Conservation (phyloP, 2,329 filamentous ascomycete genomes). For the Onygenales sp. region DNA sequence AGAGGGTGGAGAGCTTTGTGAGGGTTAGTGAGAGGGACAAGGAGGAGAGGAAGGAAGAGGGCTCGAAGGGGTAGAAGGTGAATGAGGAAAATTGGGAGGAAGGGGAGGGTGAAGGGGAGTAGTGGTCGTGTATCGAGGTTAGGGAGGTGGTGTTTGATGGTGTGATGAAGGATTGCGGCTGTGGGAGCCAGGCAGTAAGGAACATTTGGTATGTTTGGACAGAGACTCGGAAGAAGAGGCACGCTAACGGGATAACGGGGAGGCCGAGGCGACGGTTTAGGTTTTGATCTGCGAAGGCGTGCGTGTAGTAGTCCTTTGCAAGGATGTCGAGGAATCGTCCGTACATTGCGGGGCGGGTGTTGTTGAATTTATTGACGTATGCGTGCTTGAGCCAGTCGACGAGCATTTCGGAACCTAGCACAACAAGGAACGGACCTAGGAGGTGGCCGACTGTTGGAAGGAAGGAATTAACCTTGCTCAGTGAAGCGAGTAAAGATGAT, state of each 20-base stretch:
- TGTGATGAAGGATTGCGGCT: slow-evolving; percentile 37
- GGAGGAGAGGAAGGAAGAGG: slow-evolving; percentile 34
- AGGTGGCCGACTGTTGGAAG: slow-evolving; percentile 58
- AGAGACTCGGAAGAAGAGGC: slow-evolving; percentile 85
- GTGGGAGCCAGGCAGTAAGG: slow-evolving; percentile 72
- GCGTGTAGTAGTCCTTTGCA: slow-evolving; percentile 96
- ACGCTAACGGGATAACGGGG: slow-evolving; percentile 84
- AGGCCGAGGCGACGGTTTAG: slow-evolving; percentile 82
- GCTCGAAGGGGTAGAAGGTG: slow-evolving; percentile 39
- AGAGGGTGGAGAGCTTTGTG: slow-evolving; percentile 20
- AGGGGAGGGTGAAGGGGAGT: slow-evolving; percentile 48
- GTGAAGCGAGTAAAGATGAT: slow-evolving; percentile 46
- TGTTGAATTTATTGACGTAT: slow-evolving; percentile 98
- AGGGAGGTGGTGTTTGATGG: slow-evolving; percentile 27
- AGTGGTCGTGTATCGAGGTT: slow-evolving; percentile 35
- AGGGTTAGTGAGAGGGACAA: slow-evolving; percentile 40
- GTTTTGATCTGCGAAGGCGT: slow-evolving; percentile 85
- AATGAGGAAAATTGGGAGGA: slow-evolving; percentile 39
- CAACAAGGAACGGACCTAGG: slow-evolving; percentile 83
- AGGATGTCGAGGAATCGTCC: slow-evolving; percentile 83
- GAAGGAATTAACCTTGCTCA: slow-evolving; percentile 34
- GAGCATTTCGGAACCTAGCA: slow-evolving; percentile 90
- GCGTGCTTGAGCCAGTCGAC: slow-evolving; percentile 97
- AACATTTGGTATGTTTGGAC: slow-evolving; percentile 99
- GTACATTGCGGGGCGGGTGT: slow-evolving; percentile 85